Evolutionary conservation across 176 grass and related monocot species (phyloP).

Genomic region (Puccinellia tenuiflora): DNA sequence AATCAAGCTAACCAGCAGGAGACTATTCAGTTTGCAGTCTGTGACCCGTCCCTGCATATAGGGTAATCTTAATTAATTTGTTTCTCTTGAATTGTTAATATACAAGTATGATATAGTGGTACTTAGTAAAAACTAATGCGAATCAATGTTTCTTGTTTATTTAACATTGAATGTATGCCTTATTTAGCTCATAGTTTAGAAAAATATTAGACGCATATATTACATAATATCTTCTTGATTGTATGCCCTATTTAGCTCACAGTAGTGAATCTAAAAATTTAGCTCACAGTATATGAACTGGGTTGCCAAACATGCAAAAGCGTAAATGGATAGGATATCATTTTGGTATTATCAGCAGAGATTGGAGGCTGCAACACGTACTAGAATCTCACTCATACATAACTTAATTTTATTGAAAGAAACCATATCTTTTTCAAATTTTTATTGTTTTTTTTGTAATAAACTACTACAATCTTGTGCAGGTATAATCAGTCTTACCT

Average conservation of each 20-base stretch:
- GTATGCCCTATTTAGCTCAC: no score
- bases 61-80: conserved; percentile 37
- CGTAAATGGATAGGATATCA: neutral
- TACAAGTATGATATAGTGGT: neutral
- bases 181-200: neutral
- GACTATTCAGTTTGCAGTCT: conserved; percentile 7
- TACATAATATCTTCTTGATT: neutral
- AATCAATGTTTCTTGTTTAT: neutral
- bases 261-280: no score
- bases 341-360: neutral
- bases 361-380: neutral
- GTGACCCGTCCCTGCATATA: conserved; percentile 53
- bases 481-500: conserved; percentile 38
- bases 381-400: neutral
- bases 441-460: neutral
- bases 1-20: conserved; percentile 33
- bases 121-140: neutral
- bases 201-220: neutral
- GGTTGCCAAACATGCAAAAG: neutral
- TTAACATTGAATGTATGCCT: neutral
- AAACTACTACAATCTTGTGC: neutral
- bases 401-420: neutral
- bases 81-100: neutral
- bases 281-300: neutral
- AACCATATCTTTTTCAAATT: neutral